These are phyloP conservation scores for Lasiodiplodia sp. DNA, from an alignment of 2,329 filamentous ascomycete species.

Conservation along the genomic window DNA sequence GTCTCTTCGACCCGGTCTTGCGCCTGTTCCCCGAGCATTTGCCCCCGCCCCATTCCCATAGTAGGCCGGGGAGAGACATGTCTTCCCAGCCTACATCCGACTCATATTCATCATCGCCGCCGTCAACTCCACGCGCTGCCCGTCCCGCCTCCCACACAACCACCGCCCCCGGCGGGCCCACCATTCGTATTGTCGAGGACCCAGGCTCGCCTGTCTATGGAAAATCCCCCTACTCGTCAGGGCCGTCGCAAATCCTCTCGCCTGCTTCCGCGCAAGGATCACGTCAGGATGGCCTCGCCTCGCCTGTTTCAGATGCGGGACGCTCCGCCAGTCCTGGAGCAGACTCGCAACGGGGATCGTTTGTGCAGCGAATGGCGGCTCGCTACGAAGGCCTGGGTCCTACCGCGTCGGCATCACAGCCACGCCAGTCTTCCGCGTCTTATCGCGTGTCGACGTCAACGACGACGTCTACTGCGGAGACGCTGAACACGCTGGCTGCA, in stretches of 20 bases:
- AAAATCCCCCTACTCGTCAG: constrained; percentile 49
- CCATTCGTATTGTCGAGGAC: constrained; percentile 51
- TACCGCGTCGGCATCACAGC: constrained; percentile 38
- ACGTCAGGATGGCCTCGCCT: constrained; percentile 47
- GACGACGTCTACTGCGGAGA: constrained; percentile 49
- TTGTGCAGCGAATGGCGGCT: constrained; percentile 26
- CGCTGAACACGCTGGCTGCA: constrained; percentile 39
- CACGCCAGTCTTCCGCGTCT: constrained; percentile 44
- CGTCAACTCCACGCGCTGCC: constrained; percentile 14
- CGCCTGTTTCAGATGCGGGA: constrained; percentile 49
- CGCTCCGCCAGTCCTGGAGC: constrained; percentile 43
- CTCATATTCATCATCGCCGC: constrained; percentile 15
- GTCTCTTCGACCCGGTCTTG: constrained; percentile 29
- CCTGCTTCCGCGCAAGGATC: constrained; percentile 46
- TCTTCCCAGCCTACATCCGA: constrained; percentile 21
- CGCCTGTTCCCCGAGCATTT: constrained; percentile 12
- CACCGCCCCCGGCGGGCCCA: constrained; percentile 44
- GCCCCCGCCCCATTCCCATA: neutral
- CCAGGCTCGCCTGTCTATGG: constrained; percentile 45
- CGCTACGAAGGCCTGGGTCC: constrained; percentile 39
- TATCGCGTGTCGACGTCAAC: constrained; percentile 48
- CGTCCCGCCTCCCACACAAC: constrained; percentile 42
- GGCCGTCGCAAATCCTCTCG: constrained; percentile 48
- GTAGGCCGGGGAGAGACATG: constrained; percentile 26
- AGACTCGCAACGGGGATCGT: constrained; percentile 42